Percentiles rank a stretch among this genome's conserved stretches.
Evolutionary conservation across 495 filamentous ascomycete species (phyloP).

Genomic region (Platismatia glauca): DNA sequence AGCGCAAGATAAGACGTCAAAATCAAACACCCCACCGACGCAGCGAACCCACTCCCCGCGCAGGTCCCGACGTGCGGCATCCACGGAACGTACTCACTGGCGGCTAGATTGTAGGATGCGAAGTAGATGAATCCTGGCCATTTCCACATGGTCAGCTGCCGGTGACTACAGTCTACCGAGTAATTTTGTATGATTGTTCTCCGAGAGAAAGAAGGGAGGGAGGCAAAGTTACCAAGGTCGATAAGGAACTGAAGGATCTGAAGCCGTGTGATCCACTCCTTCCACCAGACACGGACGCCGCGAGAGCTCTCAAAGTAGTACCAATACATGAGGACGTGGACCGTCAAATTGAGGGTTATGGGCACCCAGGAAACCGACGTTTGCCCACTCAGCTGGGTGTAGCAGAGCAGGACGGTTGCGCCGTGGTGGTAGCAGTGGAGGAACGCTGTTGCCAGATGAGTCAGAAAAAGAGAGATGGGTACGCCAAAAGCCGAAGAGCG

Average conservation of each 20-base stretch:
- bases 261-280: conserved; percentile 80
- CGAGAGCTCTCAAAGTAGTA: conserved; percentile 79
- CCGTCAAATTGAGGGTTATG: conserved; percentile 66
- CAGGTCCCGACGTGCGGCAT: conserved; percentile 25
- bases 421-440: conserved; percentile 83
- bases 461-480: neutral
- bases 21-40: conserved; percentile 25
- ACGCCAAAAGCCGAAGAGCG: neutral
- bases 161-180: too few species aligned
- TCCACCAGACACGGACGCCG: conserved; percentile 80
- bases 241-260: conserved; percentile 62
- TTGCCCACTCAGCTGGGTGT: conserved; percentile 68
- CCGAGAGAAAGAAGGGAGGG: neutral
- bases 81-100: conserved; percentile 22
- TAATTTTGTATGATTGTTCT: too few species aligned
- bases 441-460: conserved; percentile 63
- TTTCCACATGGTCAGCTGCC: too few species aligned
- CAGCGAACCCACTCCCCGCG: conserved; percentile 25
- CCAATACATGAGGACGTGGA: conserved; percentile 52
- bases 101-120: conserved; percentile 25
- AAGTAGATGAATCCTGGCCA: conserved; percentile 30
- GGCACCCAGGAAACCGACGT: conserved; percentile 68
- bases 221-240: conserved; percentile 16
- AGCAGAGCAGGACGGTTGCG: conserved; percentile 76
- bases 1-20: conserved; percentile 27